phyloP scores from a whole-genome alignment of 345 rosid species.

The Noccaea caerulescens region DNA sequence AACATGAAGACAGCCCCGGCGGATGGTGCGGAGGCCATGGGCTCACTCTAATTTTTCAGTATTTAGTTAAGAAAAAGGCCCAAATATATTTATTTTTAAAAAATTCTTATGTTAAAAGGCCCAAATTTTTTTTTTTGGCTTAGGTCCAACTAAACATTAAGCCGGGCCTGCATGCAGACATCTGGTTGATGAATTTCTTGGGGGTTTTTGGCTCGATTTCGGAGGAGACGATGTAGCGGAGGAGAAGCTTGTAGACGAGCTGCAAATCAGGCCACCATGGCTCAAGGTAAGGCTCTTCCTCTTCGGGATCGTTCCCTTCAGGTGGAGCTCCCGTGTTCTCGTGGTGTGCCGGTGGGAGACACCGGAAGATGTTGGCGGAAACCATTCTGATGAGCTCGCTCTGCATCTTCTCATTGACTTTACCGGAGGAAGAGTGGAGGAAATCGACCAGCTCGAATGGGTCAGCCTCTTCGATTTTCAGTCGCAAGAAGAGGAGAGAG shows the following conservation, averaged over 20 bases:
- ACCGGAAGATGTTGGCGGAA: slow-evolving; percentile 45
- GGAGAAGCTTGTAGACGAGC: slow-evolving; percentile 50
- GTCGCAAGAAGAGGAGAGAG: too few relatives aligned
- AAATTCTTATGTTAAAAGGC: too few relatives aligned
- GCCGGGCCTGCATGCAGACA: too few relatives aligned
- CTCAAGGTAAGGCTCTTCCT: slow-evolving; percentile 53
- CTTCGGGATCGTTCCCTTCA: slow-evolving; percentile 51
- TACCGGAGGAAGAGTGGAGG: slow-evolving; percentile 44
- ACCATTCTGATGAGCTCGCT: slow-evolving; percentile 47
- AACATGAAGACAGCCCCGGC: too few relatives aligned
- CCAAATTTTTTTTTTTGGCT: too few relatives aligned
- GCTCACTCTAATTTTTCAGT: too few relatives aligned
- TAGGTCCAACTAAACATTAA: too few relatives aligned
- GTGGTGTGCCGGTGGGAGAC: slow-evolving; percentile 43
- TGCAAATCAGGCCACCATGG: slow-evolving; percentile 60
- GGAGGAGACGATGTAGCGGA: slow-evolving; percentile 49
- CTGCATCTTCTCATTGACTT: slow-evolving; percentile 50
- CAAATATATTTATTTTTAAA: too few relatives aligned
- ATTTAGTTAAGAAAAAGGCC: too few relatives aligned
- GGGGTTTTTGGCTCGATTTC: slow-evolving; percentile 54
- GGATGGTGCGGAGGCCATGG: too few relatives aligned
- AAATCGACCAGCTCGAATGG: slow-evolving; percentile 45
- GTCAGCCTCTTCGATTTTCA: slow-evolving; percentile 49
- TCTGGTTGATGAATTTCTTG: slow-evolving; percentile 57
- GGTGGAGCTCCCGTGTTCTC: slow-evolving; percentile 49